Base-by-base conservation (phyloP, 495 filamentous ascomycete genomes). In the Talaromyces trachyspermus region DNA sequence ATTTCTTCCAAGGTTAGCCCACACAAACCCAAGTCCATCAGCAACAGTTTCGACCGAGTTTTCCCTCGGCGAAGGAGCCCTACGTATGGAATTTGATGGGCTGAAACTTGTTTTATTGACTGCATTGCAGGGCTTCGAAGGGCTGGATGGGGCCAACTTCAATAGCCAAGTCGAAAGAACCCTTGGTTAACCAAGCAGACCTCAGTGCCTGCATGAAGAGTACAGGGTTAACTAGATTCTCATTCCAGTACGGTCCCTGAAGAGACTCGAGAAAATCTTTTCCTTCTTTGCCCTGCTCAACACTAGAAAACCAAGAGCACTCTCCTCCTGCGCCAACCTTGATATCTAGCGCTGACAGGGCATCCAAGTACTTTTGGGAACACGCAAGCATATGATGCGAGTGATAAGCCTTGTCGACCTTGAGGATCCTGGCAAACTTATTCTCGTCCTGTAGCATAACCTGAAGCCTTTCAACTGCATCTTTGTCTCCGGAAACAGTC, bases 391-490 rank as follows among this genome's bases (percentile, higher is more conserved):
- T 84, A 41, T 66, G 78, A 1, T 69, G 70, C 0, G 79, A 81
- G 55, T 85, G 81, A 49, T 84, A 85, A 1, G 80, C 80, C 3
- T 24, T 51, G 25, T 76, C 69, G 0, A 77, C 72, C 4, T 53
- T 51, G 0, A 77, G 53, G 1, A 38, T 12, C 1, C 72, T 42
- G 3, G 54, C 53, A 40, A 76, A 77, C 17, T 58, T 70, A 0
- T 54, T 49, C 14, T 74, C 57, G 17, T 61, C 70, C 1, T 79
- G 61, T 1, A 80, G 55, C 1, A 75, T 53, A 0, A 33, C 54
- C 20, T 65, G 56, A 0, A 60, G 55, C 17, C 72, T 60, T 2
- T 64, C 55, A 9, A 80, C 65, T n/a, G 73, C 79, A 33, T 72
- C 70, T 19, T 37, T 38, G 42, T 72, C 65, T 0, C 69, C 69